phyloP scores from a whole-genome alignment of 768 basidiomycete genomes.

The Lactarius sanguifluus region DNA sequence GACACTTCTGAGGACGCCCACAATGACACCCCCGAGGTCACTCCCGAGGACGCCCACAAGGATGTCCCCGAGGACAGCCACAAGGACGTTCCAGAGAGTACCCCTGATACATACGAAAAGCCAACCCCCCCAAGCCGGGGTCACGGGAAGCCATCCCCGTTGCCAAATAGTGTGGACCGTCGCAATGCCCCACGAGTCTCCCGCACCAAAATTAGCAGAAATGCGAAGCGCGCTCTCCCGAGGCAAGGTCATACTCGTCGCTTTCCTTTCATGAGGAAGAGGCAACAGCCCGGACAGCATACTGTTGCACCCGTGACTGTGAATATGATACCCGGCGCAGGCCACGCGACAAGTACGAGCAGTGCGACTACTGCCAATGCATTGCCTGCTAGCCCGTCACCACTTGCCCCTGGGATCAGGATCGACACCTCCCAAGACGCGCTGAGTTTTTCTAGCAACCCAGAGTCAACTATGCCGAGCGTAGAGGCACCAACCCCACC shows the following conservation, averaged over 20 bases:
- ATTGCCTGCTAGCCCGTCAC: slow-evolving; percentile 7
- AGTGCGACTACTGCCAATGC: slow-evolving; percentile 1
- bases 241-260: slow-evolving; percentile 13
- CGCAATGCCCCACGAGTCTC: slow-evolving; percentile 22
- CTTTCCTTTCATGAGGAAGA: slow-evolving; percentile 20
- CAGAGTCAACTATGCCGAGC: slow-evolving; percentile 17
- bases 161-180: slow-evolving; percentile 13
- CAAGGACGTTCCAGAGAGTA: background rate
- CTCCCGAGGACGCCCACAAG: background rate
- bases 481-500: background rate
- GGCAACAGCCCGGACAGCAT: slow-evolving; percentile 11
- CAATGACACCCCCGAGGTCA: background rate
- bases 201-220: slow-evolving; percentile 12
- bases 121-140: slow-evolving; percentile 19
- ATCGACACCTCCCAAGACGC: slow-evolving; percentile 14
- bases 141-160: slow-evolving; percentile 22
- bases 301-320: slow-evolving; percentile 21
- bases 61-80: background rate
- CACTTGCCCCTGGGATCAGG: slow-evolving; percentile 5
- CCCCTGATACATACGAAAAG: background rate
- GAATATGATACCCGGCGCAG: slow-evolving; percentile 18
- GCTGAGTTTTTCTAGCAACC: slow-evolving; percentile 7
- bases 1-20: background rate
- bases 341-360: slow-evolving; percentile 13
- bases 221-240: background rate